Conservation (phyloP, 78 protist genomes). For the Chrysochromulina tobinii region DNA sequence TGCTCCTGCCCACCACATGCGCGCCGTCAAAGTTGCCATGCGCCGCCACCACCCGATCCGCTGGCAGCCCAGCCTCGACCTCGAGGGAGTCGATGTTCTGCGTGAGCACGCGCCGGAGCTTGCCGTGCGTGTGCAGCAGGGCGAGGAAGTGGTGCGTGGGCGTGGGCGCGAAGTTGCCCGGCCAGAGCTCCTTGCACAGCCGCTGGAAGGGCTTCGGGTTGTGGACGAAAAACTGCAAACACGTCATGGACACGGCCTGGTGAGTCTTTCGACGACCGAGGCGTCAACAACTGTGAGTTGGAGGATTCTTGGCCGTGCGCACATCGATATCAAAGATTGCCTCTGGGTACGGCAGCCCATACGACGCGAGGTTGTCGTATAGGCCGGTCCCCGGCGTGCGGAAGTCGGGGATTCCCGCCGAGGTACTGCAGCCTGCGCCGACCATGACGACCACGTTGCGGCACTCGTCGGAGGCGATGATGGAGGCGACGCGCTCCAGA, state of each 20-base stretch:
- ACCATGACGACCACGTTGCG: too few relatives aligned
- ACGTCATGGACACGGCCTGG: too few relatives aligned
- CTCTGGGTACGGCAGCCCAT: not conserved
- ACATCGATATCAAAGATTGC: not conserved
- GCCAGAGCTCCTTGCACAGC: conserved; percentile 8
- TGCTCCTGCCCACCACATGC: not conserved
- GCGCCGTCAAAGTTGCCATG: conserved; percentile 49
- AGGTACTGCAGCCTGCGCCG: too few relatives aligned
- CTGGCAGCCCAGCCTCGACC: conserved; percentile 27
- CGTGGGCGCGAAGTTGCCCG: conserved; percentile 16
- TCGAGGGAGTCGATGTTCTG: conserved; percentile 65
- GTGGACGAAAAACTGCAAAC: not conserved
- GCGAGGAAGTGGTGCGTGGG: conserved; percentile 45
- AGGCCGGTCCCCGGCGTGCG: too few relatives aligned
- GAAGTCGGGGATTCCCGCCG: too few relatives aligned
- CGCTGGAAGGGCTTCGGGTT: not conserved
- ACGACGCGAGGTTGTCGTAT: not conserved
- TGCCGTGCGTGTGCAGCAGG: conserved; percentile 9
- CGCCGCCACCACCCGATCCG: not conserved
- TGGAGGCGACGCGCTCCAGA: too few relatives aligned
- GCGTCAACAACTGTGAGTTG: too few relatives aligned
- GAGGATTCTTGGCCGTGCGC: too few relatives aligned
- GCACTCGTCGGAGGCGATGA: too few relatives aligned
- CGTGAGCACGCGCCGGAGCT: conserved; percentile 42
- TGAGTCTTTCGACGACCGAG: too few relatives aligned